Conservation (phyloP, 2,329 filamentous ascomycete species). For the Dactylonectria estremocensis region DNA sequence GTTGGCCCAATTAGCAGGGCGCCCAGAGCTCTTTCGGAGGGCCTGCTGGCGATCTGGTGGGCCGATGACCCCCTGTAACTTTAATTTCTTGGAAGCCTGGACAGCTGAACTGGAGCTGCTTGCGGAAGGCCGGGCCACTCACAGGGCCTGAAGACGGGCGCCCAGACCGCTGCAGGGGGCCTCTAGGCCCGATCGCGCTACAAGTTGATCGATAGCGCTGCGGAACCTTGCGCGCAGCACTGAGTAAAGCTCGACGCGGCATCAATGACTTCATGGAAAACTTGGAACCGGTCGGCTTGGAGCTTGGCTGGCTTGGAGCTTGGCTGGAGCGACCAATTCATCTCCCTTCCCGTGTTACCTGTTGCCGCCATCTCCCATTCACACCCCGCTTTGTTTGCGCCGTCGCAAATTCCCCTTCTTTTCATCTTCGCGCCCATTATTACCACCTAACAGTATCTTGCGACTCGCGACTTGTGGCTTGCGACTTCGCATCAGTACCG, state of each 20-base stretch:
- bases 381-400: constrained; percentile 6
- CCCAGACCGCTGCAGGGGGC: constrained; percentile 6
- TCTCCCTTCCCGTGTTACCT: not conserved
- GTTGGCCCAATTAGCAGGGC: not conserved
- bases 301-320: not conserved
- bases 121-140: constrained; percentile 1
- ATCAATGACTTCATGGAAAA: constrained; percentile 28
- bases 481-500: not conserved
- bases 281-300: not conserved
- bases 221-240: not conserved
- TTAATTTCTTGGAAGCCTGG: constrained; percentile 16
- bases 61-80: constrained; percentile 21
- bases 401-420: not conserved
- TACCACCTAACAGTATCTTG: not conserved
- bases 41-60: constrained; percentile 22
- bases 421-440: not conserved
- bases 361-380: not conserved
- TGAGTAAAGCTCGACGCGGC: not conserved
- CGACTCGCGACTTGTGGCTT: not conserved
- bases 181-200: constrained; percentile 23
- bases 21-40: not conserved
- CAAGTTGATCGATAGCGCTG: constrained; percentile 7
- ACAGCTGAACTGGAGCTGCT: constrained; percentile 12
- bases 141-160: not conserved
- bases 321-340: not conserved